Conservation (phyloP, 2,329 filamentous ascomycete species). For the Colletotrichum magnum region DNA sequence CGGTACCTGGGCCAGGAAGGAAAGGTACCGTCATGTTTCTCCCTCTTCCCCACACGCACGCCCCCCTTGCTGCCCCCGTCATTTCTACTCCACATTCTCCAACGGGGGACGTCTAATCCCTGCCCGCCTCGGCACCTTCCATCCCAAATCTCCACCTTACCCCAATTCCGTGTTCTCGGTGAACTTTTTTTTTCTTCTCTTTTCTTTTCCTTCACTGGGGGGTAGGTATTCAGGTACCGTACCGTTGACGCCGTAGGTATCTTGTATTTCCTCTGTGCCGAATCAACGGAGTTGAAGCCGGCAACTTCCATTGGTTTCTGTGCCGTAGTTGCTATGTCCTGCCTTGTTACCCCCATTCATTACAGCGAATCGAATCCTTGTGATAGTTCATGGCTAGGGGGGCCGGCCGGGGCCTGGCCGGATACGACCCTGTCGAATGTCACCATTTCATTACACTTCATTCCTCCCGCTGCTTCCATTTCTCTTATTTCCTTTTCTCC, state of each 20-base stretch:
- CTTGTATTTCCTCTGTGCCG: too few species aligned
- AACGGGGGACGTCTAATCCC: slow-evolving; percentile 23
- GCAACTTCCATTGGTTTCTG: not conserved
- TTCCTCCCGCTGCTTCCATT: not conserved
- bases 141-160: slow-evolving; percentile 37
- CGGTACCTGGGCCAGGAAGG: too few species aligned
- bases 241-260: not conserved
- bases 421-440: slow-evolving; percentile 14
- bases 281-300: too few species aligned
- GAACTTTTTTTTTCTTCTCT: slow-evolving; percentile 4
- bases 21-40: slow-evolving; percentile 10
- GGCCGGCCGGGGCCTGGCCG: not conserved
- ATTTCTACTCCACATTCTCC: slow-evolving; percentile 35
- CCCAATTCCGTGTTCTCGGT: slow-evolving; percentile 11
- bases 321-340: too few species aligned
- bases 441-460: not conserved
- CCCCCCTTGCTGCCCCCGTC: slow-evolving; percentile 4
- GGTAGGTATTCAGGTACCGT: slow-evolving; percentile 5
- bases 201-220: not conserved
- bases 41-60: slow-evolving; percentile 27
- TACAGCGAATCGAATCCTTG: not conserved
- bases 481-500: not conserved
- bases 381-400: not conserved
- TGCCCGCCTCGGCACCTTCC: slow-evolving; percentile 28
- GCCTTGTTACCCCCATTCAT: not conserved